phyloP scores from a whole-genome alignment of 441 rosid genomes.

The Pelargonium fulgidum region DNA sequence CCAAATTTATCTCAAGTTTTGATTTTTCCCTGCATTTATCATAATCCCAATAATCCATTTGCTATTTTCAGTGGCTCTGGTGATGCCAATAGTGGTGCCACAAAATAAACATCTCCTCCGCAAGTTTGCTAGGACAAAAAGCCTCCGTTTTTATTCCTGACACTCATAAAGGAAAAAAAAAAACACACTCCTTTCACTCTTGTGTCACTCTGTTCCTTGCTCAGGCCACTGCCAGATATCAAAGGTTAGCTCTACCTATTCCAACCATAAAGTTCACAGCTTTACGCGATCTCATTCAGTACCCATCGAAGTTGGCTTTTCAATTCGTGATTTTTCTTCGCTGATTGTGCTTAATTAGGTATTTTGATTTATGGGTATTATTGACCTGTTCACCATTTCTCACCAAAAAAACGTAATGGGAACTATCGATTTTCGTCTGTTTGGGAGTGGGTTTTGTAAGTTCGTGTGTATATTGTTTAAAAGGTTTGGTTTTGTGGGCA shows the following conservation, averaged over 20 bases:
- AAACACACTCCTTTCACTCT: not conserved
- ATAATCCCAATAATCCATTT: not conserved
- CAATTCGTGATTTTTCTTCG: too few relatives aligned
- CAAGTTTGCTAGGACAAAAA: not conserved
- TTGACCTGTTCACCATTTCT: not conserved
- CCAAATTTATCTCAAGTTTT: not conserved
- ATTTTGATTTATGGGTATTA: not conserved
- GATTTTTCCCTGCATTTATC: not conserved
- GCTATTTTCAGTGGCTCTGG: conserved; percentile 5
- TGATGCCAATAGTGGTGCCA: not conserved
- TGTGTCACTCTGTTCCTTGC: too few relatives aligned
- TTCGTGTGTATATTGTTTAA: not conserved
- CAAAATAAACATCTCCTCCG: not conserved
- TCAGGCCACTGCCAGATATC: not conserved
- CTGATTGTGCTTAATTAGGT: not conserved
- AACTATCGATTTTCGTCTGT: not conserved
- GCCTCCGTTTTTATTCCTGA: not conserved
- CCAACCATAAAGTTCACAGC: not conserved
- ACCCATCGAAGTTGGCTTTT: not conserved
- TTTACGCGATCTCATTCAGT: not conserved
- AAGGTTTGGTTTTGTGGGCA: not conserved
- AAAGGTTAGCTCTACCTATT: not conserved
- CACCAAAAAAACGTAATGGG: not conserved
- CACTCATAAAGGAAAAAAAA: not conserved
- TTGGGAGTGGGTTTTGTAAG: not conserved